phyloP scores from a whole-genome alignment of 202 grass and related monocot genomes.

The Thinopyrum obtusiflorum region DNA sequence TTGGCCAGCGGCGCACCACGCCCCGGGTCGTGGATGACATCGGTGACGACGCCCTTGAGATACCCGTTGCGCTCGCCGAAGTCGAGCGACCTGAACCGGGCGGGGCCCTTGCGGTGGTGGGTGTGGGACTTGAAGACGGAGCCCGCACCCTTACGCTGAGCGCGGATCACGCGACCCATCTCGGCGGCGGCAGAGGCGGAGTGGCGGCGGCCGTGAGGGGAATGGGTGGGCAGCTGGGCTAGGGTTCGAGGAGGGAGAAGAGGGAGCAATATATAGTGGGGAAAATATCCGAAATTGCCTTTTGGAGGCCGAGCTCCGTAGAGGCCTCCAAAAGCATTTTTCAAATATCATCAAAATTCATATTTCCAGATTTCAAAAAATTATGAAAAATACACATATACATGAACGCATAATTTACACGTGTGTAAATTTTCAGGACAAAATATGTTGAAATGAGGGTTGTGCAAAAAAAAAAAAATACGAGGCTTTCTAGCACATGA shows the following conservation, averaged over 20 bases:
- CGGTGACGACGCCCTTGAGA: slow-evolving; percentile 83
- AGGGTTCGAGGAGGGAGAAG: background rate
- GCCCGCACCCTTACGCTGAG: slow-evolving; percentile 91
- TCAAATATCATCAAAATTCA: too few relatives aligned
- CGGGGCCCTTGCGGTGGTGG: slow-evolving; percentile 94
- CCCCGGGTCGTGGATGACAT: slow-evolving; percentile 85
- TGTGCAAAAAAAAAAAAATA: too few relatives aligned
- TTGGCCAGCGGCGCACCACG: slow-evolving; percentile 84
- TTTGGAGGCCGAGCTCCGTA: too few relatives aligned
- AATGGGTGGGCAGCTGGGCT: background rate
- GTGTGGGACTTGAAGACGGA: slow-evolving; percentile 94
- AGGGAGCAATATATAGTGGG: background rate
- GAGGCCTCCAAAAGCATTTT: too few relatives aligned
- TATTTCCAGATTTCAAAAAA: too few relatives aligned
- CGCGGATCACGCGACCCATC: slow-evolving; percentile 92
- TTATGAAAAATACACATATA: too few relatives aligned
- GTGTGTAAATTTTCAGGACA: too few relatives aligned
- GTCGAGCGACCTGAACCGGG: slow-evolving; percentile 82
- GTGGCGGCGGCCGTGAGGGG: background rate
- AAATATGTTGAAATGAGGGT: too few relatives aligned
- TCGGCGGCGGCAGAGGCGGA: background rate
- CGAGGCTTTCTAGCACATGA: too few relatives aligned
- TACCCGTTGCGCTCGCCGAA: slow-evolving; percentile 96
- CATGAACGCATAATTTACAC: too few relatives aligned
- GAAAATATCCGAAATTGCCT: too few relatives aligned